Conservation (phyloP, 169 alveolate genomes). For the Eimeria sp. region DNA sequence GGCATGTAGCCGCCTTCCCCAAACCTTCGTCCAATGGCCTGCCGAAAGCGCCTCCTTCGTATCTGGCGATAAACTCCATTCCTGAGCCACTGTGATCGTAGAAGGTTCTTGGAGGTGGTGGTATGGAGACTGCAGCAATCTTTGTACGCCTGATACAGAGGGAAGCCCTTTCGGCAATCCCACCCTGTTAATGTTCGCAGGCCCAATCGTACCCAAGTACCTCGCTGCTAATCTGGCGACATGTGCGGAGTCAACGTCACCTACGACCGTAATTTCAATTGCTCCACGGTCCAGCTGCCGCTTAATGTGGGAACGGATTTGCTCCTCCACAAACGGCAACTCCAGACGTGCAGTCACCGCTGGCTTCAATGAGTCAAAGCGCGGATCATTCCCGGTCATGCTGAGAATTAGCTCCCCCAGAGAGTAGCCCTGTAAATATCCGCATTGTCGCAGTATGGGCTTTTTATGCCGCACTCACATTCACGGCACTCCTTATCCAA, state of each 20-base stretch:
- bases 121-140: constrained; percentile 26
- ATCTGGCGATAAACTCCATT: neutral
- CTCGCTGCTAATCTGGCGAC: constrained; percentile 39
- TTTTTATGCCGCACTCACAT: neutral
- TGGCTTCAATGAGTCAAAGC: constrained; percentile 64
- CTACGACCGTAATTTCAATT: constrained; percentile 73
- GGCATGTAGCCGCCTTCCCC: constrained; percentile 77
- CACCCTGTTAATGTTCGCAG: neutral
- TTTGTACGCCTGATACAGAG: neutral
- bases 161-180: no score
- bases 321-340: constrained; percentile 35
- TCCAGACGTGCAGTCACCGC: constrained; percentile 14
- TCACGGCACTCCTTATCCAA: neutral
- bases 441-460: neutral
- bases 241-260: constrained; percentile 67
- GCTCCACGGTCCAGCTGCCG: constrained; percentile 37
- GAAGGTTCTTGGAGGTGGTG: constrained; percentile 29
- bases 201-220: constrained; percentile 72
- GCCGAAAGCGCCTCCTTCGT: constrained; percentile 5
- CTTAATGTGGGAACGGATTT: constrained; percentile 43
- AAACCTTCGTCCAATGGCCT: constrained; percentile 59
- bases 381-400: constrained; percentile 79
- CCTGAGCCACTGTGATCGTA: neutral
- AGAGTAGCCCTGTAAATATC: constrained; percentile 75
- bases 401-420: constrained; percentile 74